Evolutionary conservation across 2,329 filamentous ascomycete genomes (phyloP).

Genomic region (Alternaria atra): DNA sequence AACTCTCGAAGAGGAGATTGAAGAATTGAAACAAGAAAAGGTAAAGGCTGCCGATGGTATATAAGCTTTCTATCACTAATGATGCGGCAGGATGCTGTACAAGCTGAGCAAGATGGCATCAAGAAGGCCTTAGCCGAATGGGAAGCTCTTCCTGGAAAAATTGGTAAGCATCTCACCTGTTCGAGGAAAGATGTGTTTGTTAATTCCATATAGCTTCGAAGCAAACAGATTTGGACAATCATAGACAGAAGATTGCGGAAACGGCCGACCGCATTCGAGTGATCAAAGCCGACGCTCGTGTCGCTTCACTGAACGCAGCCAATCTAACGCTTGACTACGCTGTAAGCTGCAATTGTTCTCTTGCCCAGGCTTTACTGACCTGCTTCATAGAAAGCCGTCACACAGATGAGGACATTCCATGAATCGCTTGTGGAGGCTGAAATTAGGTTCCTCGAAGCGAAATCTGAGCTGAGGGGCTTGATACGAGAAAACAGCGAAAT

Average conservation of each 20-base stretch:
- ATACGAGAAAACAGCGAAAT: constrained; percentile 65
- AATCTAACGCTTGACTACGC: constrained; percentile 62
- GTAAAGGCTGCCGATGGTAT: constrained; percentile 1
- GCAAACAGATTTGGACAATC: constrained; percentile 57
- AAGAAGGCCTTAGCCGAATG: constrained; percentile 73
- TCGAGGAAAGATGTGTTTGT: constrained; percentile 16
- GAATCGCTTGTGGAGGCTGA: constrained; percentile 73
- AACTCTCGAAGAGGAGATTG: constrained; percentile 32
- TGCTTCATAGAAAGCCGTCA: constrained; percentile 63
- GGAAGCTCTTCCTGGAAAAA: constrained; percentile 73
- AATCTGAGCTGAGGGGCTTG: constrained; percentile 80
- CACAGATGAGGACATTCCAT: constrained; percentile 68
- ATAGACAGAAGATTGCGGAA: constrained; percentile 52
- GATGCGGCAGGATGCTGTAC: constrained; percentile 50
- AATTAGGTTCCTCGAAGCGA: constrained; percentile 78
- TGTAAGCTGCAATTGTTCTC: constrained; percentile 48
- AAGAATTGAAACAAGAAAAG: constrained; percentile 16
- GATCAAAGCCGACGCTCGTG: constrained; percentile 54
- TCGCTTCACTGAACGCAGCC: constrained; percentile 51
- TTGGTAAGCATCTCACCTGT: constrained; percentile 61
- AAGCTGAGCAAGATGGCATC: constrained; percentile 70
- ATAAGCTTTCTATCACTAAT: not conserved
- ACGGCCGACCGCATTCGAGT: constrained; percentile 60
- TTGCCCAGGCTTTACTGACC: not conserved
- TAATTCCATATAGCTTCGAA: constrained; percentile 51